A percentile compares a stretch with the other conserved stretches of the same genome.
Conservation (phyloP, 352 stramenopile species). For the Globisporangium echinulatum region DNA sequence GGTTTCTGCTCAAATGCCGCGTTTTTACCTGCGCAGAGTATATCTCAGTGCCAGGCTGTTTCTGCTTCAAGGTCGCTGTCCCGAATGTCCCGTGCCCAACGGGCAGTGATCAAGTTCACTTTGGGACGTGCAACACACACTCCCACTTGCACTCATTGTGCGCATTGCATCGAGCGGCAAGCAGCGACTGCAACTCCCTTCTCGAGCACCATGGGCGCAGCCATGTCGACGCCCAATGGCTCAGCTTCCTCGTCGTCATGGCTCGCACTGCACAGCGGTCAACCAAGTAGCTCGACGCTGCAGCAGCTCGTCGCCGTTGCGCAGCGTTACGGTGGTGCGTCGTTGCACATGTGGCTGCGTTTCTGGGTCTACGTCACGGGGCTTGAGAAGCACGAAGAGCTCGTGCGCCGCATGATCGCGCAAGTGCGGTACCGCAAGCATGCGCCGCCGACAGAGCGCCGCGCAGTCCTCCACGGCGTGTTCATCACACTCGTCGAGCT, state of each 20-base stretch:
- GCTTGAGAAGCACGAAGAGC: conserved; percentile 51
- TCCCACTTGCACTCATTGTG: too few species aligned
- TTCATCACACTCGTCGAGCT: conserved; percentile 64
- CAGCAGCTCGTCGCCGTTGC: conserved; percentile 15
- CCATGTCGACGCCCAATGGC: neutral
- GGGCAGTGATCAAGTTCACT: too few species aligned
- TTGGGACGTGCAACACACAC: too few species aligned
- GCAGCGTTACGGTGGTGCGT: conserved; percentile 18
- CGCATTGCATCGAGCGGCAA: neutral
- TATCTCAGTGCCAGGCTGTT: too few species aligned
- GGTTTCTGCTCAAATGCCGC: too few species aligned
- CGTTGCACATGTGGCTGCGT: conserved; percentile 50
- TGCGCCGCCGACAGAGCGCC: conserved; percentile 17
- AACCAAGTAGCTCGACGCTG: neutral
- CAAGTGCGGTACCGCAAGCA: conserved; percentile 52
- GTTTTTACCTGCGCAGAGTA: too few species aligned
- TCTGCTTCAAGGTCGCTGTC: too few species aligned
- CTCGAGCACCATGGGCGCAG: neutral
- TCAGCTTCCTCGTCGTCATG: neutral
- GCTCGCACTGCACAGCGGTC: neutral
- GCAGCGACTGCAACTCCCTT: too few species aligned
- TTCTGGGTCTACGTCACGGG: conserved; percentile 80
- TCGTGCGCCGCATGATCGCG: conserved; percentile 32
- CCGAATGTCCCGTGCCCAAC: too few species aligned
- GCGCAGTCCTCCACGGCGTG: conserved; percentile 40